A percentile compares a stretch with the other conserved stretches of the same genome.
Evolutionary conservation across 2,329 filamentous ascomycete genomes (phyloP).

Genomic region (Aspergillus tubingensis): DNA sequence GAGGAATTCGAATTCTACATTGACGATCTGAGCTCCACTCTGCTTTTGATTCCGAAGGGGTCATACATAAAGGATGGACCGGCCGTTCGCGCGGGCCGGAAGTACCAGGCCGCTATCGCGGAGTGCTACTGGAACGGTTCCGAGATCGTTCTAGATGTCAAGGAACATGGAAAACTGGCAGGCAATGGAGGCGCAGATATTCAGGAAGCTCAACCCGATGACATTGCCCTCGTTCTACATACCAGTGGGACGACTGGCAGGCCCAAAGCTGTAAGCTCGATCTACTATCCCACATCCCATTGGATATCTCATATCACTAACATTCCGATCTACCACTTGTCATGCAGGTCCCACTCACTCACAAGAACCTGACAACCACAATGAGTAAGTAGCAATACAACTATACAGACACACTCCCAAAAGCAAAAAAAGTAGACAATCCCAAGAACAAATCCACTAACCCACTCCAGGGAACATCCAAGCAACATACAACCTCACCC

Average conservation of each 20-base stretch:
- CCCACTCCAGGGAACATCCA: conserved; percentile 66
- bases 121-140: conserved; percentile 78
- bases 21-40: conserved; percentile 76
- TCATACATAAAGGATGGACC: conserved; percentile 67
- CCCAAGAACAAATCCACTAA: conserved; percentile 5
- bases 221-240: conserved; percentile 79
- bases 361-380: conserved; percentile 76
- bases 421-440: not conserved
- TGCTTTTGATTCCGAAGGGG: conserved; percentile 74
- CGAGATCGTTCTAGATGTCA: conserved; percentile 75
- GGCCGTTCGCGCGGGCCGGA: conserved; percentile 74
- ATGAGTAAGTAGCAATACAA: conserved; percentile 61
- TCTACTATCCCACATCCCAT: not conserved
- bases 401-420: not conserved
- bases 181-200: conserved; percentile 52
- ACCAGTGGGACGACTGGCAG: conserved; percentile 83
- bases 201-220: conserved; percentile 67
- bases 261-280: conserved; percentile 71
- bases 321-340: not conserved
- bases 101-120: conserved; percentile 80
- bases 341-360: conserved; percentile 69
- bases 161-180: conserved; percentile 69
- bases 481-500: conserved; percentile 71
- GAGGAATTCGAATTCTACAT: conserved; percentile 92
- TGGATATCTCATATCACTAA: conserved; percentile 2